These are phyloP conservation scores for Yarrowia sp. DNA, from an alignment of 805 yeast genomes.

Conservation along the genomic window DNA sequence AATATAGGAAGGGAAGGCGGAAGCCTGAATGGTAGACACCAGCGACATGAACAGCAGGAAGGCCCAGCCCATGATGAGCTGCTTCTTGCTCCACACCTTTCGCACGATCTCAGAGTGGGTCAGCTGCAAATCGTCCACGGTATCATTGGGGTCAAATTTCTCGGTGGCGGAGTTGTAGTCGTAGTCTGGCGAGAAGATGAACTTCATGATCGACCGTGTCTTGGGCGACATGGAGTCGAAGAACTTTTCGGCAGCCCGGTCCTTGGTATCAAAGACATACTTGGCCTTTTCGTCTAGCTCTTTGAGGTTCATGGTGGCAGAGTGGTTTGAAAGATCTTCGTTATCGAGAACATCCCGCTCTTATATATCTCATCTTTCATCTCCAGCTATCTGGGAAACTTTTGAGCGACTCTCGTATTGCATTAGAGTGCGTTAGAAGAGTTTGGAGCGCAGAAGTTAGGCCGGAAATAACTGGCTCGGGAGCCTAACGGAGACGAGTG, in stretches of 20 bases:
- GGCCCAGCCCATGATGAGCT: constrained; percentile 8
- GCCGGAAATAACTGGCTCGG: too few species aligned
- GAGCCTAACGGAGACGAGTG: too few species aligned
- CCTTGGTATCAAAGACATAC: constrained; percentile 29
- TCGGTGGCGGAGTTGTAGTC: constrained; percentile 12
- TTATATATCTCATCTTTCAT: neutral
- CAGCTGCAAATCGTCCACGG: constrained; percentile 7
- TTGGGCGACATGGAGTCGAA: constrained; percentile 15
- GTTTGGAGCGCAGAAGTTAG: neutral
- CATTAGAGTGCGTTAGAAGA: neutral
- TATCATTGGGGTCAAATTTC: neutral
- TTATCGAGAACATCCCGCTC: neutral
- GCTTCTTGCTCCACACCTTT: constrained; percentile 23
- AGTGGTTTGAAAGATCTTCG: neutral
- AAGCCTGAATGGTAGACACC: constrained; percentile 9
- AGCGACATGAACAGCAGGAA: constrained; percentile 25
- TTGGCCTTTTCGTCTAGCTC: constrained; percentile 19
- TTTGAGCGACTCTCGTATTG: neutral
- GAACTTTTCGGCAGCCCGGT: constrained; percentile 14
- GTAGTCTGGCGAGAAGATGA: constrained; percentile 20
- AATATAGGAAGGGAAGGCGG: constrained; percentile 21
- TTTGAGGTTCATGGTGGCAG: constrained; percentile 13
- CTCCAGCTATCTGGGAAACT: neutral
- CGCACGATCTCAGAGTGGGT: constrained; percentile 33
- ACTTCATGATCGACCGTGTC: constrained; percentile 6